Conservation (phyloP, 371 early-diverging fungal genomes). For the Mortierella sp. region DNA sequence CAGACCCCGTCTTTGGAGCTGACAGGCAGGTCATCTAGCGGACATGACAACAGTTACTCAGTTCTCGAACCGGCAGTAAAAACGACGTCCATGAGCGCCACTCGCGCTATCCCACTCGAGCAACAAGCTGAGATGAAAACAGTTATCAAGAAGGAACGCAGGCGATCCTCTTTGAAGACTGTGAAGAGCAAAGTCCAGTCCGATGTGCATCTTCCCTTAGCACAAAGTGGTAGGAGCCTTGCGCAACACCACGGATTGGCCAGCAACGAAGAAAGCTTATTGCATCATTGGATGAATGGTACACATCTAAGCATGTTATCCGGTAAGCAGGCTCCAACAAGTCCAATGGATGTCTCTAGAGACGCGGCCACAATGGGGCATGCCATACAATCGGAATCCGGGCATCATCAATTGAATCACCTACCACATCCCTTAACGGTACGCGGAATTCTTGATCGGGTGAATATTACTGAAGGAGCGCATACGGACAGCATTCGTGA, state of each 20-base stretch:
- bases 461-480: background rate
- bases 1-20: background rate
- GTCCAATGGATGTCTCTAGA: background rate
- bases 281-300: slow-evolving; percentile 5
- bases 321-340: background rate
- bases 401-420: background rate
- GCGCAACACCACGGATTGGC: background rate
- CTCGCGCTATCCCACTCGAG: background rate
- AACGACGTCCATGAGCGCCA: background rate
- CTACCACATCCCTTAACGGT: background rate
- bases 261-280: background rate
- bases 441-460: background rate
- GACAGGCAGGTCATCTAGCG: background rate
- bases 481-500: background rate
- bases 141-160: slow-evolving; percentile 17
- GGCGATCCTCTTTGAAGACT: slow-evolving; percentile 28
- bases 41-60: too few relatives aligned
- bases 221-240: background rate
- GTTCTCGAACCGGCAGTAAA: background rate
- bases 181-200: slow-evolving; percentile 16
- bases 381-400: background rate
- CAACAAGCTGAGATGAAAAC: slow-evolving; percentile 2
- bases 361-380: background rate
- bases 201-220: slow-evolving; percentile 1
- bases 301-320: background rate